Evolutionary conservation across 176 grass and related monocot genomes (phyloP).

Genomic region (Ananas comosus): DNA sequence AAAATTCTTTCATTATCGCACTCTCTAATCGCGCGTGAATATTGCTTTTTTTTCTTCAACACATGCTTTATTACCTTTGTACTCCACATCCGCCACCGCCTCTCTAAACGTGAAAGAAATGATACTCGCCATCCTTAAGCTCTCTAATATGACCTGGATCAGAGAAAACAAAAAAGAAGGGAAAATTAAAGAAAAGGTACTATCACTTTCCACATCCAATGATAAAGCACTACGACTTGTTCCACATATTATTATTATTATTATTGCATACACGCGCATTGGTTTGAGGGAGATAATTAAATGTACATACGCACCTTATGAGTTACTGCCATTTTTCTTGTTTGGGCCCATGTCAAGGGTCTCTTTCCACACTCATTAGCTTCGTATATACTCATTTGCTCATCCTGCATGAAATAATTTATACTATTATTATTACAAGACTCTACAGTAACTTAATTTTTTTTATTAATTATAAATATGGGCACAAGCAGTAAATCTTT

Average conservation of each 20-base stretch:
- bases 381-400: constrained; percentile 59
- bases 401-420: constrained; percentile 21
- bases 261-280: not conserved
- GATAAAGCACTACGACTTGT: constrained; percentile 2
- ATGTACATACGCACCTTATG: constrained; percentile 47
- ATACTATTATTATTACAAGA: not conserved
- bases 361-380: constrained; percentile 42
- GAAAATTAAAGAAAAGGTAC: constrained; percentile 3
- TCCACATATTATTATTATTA: not conserved
- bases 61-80: constrained; percentile 64
- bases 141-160: constrained; percentile 83
- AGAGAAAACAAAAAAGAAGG: not conserved
- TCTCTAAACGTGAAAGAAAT: constrained; percentile 98
- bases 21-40: no score
- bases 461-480: no score
- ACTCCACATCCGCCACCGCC: constrained; percentile 91
- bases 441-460: not conserved
- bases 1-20: no score
- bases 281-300: not conserved
- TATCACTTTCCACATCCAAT: constrained; percentile 32
- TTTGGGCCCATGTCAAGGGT: constrained; percentile 72
- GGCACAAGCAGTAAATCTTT: no score
- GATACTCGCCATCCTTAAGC: constrained; percentile 93
- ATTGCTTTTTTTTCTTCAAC: not conserved
- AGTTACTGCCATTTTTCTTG: constrained; percentile 64